A percentile compares a stretch with the other conserved stretches of the same genome.
Evolutionary conservation across 1,284 basidiomycete genomes (phyloP).

Genomic region (Naganishia sp.): DNA sequence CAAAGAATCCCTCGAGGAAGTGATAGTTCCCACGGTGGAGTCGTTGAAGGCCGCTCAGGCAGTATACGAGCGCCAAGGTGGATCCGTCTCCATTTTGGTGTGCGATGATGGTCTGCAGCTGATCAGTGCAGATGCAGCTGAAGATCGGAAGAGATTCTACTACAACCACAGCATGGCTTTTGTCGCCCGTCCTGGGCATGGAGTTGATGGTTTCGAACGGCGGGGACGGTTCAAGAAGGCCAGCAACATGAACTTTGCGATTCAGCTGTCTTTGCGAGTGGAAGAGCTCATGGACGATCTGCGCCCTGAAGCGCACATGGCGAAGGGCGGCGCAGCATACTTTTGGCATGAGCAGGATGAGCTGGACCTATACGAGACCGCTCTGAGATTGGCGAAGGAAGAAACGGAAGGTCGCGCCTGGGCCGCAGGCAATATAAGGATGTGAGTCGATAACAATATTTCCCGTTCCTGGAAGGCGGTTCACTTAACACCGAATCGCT

Average conservation of each 20-base stretch:
- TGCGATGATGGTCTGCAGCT: conserved; percentile 37
- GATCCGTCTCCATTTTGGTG: conserved; percentile 17
- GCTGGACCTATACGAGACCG: conserved; percentile 42
- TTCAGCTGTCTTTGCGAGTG: conserved; percentile 64
- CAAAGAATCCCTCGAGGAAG: conserved; percentile 62
- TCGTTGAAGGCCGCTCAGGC: conserved; percentile 72
- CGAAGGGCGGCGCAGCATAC: conserved; percentile 32
- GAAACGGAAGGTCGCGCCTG: conserved; percentile 60
- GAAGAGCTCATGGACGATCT: conserved; percentile 43
- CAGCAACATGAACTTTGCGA: conserved; percentile 83
- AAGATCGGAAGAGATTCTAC: conserved; percentile 70
- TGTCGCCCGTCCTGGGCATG: conserved; percentile 74
- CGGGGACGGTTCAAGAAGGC: conserved; percentile 90
- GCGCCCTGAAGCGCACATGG: conserved; percentile 47
- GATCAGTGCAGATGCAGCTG: conserved; percentile 60
- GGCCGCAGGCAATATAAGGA: conserved; percentile 50
- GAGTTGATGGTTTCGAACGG: conserved; percentile 69
- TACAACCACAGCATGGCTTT: conserved; percentile 78
- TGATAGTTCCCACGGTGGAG: conserved; percentile 67
- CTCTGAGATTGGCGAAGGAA: conserved; percentile 52
- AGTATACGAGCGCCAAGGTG: conserved; percentile 58
- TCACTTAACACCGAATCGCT: not conserved
- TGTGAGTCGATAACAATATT: conserved; percentile 23
- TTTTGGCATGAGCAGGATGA: conserved; percentile 46
- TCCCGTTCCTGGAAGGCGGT: not conserved